These are phyloP conservation scores for Coemansia sp. DNA, from an alignment of 192 early-diverging fungal species.

Conservation along the genomic window DNA sequence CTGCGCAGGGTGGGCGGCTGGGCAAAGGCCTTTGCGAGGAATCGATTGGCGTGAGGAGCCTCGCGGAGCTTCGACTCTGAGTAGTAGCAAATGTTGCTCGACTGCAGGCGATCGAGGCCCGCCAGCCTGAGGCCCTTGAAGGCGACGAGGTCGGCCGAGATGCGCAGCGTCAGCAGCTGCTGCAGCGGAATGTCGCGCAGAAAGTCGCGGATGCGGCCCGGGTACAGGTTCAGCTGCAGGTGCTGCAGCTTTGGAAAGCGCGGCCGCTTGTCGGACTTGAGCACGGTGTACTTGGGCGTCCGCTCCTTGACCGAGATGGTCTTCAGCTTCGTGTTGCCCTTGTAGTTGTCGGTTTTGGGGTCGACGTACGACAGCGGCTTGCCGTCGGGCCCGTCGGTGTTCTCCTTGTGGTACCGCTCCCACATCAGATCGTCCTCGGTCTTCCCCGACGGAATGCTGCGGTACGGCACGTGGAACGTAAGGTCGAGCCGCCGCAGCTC, in stretches of 20 bases:
- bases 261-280: slow-evolving; percentile 28
- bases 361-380: background rate
- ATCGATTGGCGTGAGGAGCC: slow-evolving; percentile 31
- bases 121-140: slow-evolving; percentile 39
- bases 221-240: slow-evolving; percentile 32
- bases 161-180: slow-evolving; percentile 27
- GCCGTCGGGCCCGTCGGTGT: background rate
- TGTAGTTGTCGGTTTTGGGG: slow-evolving; percentile 10
- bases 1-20: slow-evolving; percentile 21
- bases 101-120: slow-evolving; percentile 14
- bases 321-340: slow-evolving; percentile 30
- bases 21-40: slow-evolving; percentile 24
- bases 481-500: slow-evolving; percentile 26
- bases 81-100: slow-evolving; percentile 21
- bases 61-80: slow-evolving; percentile 21
- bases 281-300: slow-evolving; percentile 33
- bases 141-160: slow-evolving; percentile 36
- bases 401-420: slow-evolving; percentile 30
- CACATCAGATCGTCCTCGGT: slow-evolving; percentile 36
- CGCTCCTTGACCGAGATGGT: slow-evolving; percentile 40
- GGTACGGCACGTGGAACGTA: slow-evolving; percentile 43
- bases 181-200: slow-evolving; percentile 25
- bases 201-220: slow-evolving; percentile 38
- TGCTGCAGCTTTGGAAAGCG: slow-evolving; percentile 39
- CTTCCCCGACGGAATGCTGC: slow-evolving; percentile 36